Base-by-base conservation (phyloP, 345 rosid species). In the Rhodamnia argentea region DNA sequence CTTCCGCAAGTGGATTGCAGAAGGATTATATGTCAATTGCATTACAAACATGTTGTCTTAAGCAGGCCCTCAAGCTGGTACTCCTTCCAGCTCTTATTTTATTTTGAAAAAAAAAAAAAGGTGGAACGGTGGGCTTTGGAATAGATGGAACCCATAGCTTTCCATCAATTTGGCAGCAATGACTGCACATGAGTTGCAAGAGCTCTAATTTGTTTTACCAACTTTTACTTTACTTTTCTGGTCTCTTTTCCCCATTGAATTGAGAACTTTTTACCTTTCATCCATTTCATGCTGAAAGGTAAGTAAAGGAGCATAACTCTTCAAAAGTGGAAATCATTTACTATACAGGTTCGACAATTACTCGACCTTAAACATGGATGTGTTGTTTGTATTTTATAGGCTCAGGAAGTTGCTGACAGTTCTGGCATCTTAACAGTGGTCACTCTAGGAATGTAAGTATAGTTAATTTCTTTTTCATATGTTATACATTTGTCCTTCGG, bases 381-480 rank as follows among this genome's bases (percentile, higher is more conserved):
- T 88, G 86, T 88, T 85, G 85, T 89, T 85, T 89, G 87, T 86
- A 60, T 64, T 64, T 64, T 15, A 29, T 87, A 96, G 99, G 99
- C 96, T 62, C 98, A 95, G 92, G 95, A 93, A 88, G 97, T 94
- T 86, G 91, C 94, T 85, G 93, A 52, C 84, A 92, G 94, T 87
- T 96, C 99, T 84, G 99, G 99, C 60, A 95, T 96, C 89, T 89
- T 96, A 90, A 92, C 98, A 24, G 99, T 96, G 88, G 94, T 95
- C 97, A 92, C 97, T 75, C 87, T 96, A 90, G 99, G 98, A 93
- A 96, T 96, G 99, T 94, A 93, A 92, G 93, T 89, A 85, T 75
- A 87, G 82, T 52, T 51, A 37, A 54, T 52, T 86, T 58, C 87
- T 86, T 84, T 83, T 53, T 86, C 75, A 85, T 29, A 75, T 83